Evolutionary conservation across 768 basidiomycete species (phyloP).

Genomic region (Trametes cubensis): DNA sequence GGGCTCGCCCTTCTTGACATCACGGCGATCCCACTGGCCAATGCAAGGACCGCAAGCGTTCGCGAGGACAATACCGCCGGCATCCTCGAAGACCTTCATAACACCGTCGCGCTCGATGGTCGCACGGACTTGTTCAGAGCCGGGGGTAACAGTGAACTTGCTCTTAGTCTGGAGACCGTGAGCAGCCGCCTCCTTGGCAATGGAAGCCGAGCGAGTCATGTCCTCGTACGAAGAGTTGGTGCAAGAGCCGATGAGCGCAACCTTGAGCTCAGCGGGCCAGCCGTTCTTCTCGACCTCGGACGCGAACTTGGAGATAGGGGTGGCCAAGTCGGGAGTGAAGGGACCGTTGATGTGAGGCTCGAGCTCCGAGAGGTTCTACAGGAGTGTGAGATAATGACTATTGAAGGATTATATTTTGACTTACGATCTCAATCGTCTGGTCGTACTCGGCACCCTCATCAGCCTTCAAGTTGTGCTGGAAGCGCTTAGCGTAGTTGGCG

Average conservation of each 20-base stretch:
- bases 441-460: constrained; percentile 93
- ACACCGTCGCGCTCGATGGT: constrained; percentile 97
- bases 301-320: constrained; percentile 95
- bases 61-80: constrained; percentile 92
- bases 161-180: constrained; percentile 91
- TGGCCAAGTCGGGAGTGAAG: constrained; percentile 99
- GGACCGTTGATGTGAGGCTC: constrained; percentile 99
- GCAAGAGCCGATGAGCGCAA: constrained; percentile 98
- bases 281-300: constrained; percentile 89
- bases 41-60: constrained; percentile 99
- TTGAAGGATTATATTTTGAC: constrained; percentile 33
- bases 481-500: constrained; percentile 84
- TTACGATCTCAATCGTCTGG: constrained; percentile 86
- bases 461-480: constrained; percentile 87
- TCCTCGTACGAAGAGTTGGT: constrained; percentile 99
- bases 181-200: constrained; percentile 83
- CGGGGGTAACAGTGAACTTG: constrained; percentile 97
- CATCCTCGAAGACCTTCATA: constrained; percentile 82
- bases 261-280: constrained; percentile 97
- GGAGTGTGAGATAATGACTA: not conserved
- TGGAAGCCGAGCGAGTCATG: constrained; percentile 96
- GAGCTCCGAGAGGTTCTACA: constrained; percentile 89
- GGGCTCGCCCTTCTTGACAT: constrained; percentile 93
- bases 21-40: constrained; percentile 97
- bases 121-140: constrained; percentile 97